These are phyloP conservation scores for Cardiospermum halicacabum DNA, from an alignment of 345 rosid species.

Conservation along the genomic window DNA sequence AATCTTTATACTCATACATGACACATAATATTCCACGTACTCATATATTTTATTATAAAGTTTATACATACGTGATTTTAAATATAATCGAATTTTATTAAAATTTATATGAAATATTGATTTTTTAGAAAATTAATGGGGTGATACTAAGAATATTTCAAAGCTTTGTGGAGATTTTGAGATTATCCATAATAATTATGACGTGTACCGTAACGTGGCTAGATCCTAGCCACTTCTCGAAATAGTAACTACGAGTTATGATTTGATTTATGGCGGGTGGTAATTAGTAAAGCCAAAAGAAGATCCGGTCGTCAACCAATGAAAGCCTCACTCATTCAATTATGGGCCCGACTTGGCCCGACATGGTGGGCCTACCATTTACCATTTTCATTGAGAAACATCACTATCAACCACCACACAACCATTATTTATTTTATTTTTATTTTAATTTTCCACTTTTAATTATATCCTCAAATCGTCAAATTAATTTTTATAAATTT, in stretches of 20 bases:
- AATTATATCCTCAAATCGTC: background rate
- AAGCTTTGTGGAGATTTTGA: too few species aligned
- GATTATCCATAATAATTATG: too few species aligned
- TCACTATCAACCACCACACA: too few species aligned
- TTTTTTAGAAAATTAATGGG: too few species aligned
- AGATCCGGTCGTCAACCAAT: background rate
- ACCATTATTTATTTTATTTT: background rate
- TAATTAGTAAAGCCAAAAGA: background rate
- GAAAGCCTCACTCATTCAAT: background rate
- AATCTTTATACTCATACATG: background rate
- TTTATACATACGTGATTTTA: too few species aligned
- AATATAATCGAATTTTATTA: too few species aligned
- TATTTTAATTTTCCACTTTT: background rate
- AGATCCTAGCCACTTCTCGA: background rate
- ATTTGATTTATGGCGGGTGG: background rate
- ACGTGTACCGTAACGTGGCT: background rate
- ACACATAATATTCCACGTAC: background rate
- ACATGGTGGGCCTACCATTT: slow-evolving; percentile 7
- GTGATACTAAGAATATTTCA: too few species aligned
- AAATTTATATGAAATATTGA: too few species aligned
- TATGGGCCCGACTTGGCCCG: background rate
- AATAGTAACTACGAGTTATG: background rate
- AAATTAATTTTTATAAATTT: background rate
- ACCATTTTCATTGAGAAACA: slow-evolving; percentile 10
- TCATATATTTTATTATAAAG: too few species aligned